A percentile compares a stretch with the other conserved stretches of the same genome.
These are phyloP conservation scores for Cladophialophora psammophila DNA, from an alignment of 2,329 filamentous ascomycete species.

Conservation along the genomic window DNA sequence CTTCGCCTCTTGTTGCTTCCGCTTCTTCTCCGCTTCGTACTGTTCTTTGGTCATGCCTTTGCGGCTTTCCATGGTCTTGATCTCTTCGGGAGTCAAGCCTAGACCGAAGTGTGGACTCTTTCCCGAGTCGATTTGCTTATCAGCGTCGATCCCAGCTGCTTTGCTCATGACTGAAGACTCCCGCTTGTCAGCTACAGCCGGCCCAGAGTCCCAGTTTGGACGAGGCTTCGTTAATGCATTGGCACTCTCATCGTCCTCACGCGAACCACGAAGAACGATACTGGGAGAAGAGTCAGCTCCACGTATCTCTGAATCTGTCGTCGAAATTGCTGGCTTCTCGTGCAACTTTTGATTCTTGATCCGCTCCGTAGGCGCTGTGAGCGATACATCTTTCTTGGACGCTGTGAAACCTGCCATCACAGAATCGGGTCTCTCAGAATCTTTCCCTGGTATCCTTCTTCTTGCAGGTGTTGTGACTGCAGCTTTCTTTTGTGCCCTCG, in stretches of 20 bases:
- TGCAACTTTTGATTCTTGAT: background rate
- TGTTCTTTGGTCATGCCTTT: conserved; percentile 35
- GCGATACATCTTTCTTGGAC: background rate
- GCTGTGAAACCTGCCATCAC: background rate
- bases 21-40: conserved; percentile 32
- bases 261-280: background rate
- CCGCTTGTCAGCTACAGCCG: background rate
- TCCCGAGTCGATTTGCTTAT: conserved; percentile 15
- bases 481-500: conserved; percentile 11
- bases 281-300: background rate
- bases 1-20: conserved; percentile 26
- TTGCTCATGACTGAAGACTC: background rate
- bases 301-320: background rate
- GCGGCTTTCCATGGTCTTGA: conserved; percentile 33
- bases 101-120: conserved; percentile 24
- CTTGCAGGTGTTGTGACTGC: background rate
- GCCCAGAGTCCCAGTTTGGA: conserved; percentile 25
- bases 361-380: background rate
- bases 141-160: conserved; percentile 4
- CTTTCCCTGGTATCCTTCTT: conserved; percentile 13
- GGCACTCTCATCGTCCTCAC: background rate
- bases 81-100: conserved; percentile 36
- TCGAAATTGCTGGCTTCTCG: background rate
- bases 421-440: background rate
- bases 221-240: conserved; percentile 12